A percentile compares a stretch with the other conserved stretches of the same genome.
Evolutionary conservation across 1,139 yeast genomes (phyloP).

Genomic region (Sugiyamaella neomexicana): DNA sequence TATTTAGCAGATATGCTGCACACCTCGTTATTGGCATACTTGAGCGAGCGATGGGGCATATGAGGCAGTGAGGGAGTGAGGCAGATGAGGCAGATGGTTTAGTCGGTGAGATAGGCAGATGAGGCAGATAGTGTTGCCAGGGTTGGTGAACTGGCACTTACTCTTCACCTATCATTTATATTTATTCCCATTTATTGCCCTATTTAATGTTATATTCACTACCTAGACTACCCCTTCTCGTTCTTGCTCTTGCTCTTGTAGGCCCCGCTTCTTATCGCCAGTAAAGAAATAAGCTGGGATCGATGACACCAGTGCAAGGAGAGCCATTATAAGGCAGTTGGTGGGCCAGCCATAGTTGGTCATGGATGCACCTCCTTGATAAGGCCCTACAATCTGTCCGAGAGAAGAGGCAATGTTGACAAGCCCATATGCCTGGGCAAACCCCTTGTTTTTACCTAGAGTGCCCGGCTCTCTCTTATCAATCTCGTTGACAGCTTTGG

Average conservation of each 20-base stretch:
- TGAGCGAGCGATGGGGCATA: too few relatives aligned
- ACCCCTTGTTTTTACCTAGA: slow-evolving; percentile 40
- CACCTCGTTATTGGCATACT: not conserved
- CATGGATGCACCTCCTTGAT: slow-evolving; percentile 36
- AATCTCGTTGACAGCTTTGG: slow-evolving; percentile 32
- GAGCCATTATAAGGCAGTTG: slow-evolving; percentile 33
- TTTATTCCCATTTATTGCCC: too few relatives aligned
- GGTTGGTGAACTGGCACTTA: too few relatives aligned
- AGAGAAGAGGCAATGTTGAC: slow-evolving; percentile 40
- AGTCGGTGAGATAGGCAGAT: too few relatives aligned
- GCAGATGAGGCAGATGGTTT: too few relatives aligned
- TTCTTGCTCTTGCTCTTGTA: not conserved
- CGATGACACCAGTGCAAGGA: slow-evolving; percentile 30
- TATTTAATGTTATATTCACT: too few relatives aligned
- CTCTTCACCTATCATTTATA: too few relatives aligned
- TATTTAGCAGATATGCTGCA: too few relatives aligned
- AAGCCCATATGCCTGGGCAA: slow-evolving; percentile 42
- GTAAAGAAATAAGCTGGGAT: slow-evolving; percentile 34
- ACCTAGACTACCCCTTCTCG: not conserved
- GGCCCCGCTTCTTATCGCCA: slow-evolving; percentile 28
- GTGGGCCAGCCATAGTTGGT: slow-evolving; percentile 35
- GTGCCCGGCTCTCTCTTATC: slow-evolving; percentile 37
- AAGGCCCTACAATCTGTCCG: slow-evolving; percentile 41
- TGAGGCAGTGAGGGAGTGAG: too few relatives aligned
- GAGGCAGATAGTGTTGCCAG: too few relatives aligned